Evolutionary conservation across 768 basidiomycete genomes (phyloP).

Genomic region (Lactarius vividus): DNA sequence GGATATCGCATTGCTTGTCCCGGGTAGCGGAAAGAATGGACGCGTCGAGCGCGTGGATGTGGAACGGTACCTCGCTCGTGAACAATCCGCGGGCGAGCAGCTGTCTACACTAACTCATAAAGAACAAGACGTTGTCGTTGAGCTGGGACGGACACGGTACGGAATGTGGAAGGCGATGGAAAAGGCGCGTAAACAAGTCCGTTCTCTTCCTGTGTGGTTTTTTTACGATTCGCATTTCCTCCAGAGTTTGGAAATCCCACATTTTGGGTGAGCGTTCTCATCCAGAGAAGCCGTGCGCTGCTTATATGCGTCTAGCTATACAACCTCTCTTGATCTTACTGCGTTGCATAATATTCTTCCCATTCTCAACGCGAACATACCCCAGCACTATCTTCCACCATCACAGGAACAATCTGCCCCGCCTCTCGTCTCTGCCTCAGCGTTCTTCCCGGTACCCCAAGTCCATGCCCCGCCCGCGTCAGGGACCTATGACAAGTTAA

Average conservation of each 20-base stretch:
- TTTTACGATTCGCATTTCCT: not conserved
- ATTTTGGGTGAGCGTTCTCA: slow-evolving; percentile 60
- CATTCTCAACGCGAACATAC: slow-evolving; percentile 65
- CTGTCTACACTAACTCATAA: no score
- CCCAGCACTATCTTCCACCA: slow-evolving; percentile 47
- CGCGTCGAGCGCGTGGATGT: slow-evolving; percentile 75
- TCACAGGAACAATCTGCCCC: slow-evolving; percentile 40
- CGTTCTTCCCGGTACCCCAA: slow-evolving; percentile 40
- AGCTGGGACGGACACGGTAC: slow-evolving; percentile 71
- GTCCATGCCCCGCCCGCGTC: slow-evolving; percentile 47
- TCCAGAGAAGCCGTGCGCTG: not conserved
- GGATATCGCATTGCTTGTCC: slow-evolving; percentile 52
- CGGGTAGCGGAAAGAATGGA: slow-evolving; percentile 72
- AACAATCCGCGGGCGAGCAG: slow-evolving; percentile 25
- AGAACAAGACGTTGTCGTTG: slow-evolving; percentile 64
- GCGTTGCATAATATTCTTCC: slow-evolving; percentile 62
- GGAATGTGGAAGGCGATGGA: slow-evolving; percentile 92
- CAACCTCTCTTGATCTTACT: slow-evolving; percentile 74
- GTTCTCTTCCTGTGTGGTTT: not conserved
- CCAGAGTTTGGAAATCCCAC: slow-evolving; percentile 81
- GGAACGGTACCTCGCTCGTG: slow-evolving; percentile 51
- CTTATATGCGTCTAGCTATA: slow-evolving; percentile 50
- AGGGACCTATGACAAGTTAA: slow-evolving; percentile 62
- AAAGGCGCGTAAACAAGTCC: slow-evolving; percentile 47
- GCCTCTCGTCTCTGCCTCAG: slow-evolving; percentile 38